Evolutionary conservation across 371 early-diverging fungal genomes (phyloP).

Genomic region (Synchytrium microbalum): DNA sequence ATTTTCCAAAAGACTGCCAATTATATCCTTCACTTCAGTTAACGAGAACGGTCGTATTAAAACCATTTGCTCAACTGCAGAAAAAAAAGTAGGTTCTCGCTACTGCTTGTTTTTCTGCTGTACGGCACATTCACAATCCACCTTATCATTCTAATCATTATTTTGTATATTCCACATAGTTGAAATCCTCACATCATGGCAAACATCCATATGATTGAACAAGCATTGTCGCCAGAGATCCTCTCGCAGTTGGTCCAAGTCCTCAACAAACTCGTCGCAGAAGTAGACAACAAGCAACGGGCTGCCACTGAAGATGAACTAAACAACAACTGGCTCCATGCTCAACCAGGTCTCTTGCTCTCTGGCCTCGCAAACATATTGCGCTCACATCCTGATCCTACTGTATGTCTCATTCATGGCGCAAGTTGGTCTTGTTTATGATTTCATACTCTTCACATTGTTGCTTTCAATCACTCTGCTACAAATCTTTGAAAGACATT

Average conservation of each 20-base stretch:
- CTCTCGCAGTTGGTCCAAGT: constrained; percentile 25
- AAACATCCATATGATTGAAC: not conserved
- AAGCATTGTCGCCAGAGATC: constrained; percentile 8
- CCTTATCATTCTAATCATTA: too few species aligned
- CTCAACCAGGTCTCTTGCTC: constrained; percentile 58
- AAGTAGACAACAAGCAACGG: constrained; percentile 46
- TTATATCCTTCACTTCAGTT: too few species aligned
- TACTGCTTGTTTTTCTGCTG: too few species aligned
- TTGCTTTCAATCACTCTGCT: too few species aligned
- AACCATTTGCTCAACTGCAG: too few species aligned
- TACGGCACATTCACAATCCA: too few species aligned
- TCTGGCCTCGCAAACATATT: constrained; percentile 59
- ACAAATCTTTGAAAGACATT: not conserved
- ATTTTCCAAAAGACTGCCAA: too few species aligned
- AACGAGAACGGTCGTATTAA: too few species aligned
- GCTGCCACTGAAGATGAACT: constrained; percentile 64
- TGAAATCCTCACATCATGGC: too few species aligned
- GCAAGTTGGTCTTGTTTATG: not conserved
- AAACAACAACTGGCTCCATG: constrained; percentile 58
- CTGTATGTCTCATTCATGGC: constrained; percentile 17
- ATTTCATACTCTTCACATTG: too few species aligned
- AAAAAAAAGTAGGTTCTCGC: too few species aligned
- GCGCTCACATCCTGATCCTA: constrained; percentile 34
- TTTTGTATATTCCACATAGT: too few species aligned
- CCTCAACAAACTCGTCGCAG: constrained; percentile 32